Evolutionary conservation across 495 filamentous ascomycete genomes (phyloP).

Genomic region (Chlorociboria aeruginascens): DNA sequence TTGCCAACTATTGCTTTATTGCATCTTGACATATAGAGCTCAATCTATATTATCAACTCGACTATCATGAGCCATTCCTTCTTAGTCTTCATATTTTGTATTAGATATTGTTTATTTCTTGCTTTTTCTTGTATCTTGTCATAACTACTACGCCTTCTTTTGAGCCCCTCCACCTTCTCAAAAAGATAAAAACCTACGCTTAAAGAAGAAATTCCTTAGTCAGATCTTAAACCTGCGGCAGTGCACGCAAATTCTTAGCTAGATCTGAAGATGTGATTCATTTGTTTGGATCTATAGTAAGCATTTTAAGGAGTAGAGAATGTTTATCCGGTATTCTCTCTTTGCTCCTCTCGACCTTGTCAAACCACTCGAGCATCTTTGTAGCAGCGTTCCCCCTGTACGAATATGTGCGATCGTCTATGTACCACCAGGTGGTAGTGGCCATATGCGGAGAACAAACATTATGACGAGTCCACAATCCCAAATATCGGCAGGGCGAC

Average conservation of each 20-base stretch:
- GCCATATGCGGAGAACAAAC: not conserved
- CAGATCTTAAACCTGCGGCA: too few species aligned
- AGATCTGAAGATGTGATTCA: slow-evolving; percentile 1
- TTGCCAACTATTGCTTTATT: too few species aligned
- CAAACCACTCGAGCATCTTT: slow-evolving; percentile 1
- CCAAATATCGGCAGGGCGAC: slow-evolving; percentile 3
- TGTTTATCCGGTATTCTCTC: not conserved
- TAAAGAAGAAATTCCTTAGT: too few species aligned
- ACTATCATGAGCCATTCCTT: too few species aligned
- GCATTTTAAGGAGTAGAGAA: not conserved
- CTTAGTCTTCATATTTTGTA: too few species aligned
- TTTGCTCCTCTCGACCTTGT: not conserved
- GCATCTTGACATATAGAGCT: too few species aligned
- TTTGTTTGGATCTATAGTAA: not conserved
- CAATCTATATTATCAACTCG: too few species aligned
- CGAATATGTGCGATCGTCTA: slow-evolving; percentile 2
- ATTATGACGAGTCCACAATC: slow-evolving; percentile 3
- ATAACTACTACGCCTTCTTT: too few species aligned
- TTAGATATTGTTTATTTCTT: too few species aligned
- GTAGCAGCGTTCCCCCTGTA: not conserved
- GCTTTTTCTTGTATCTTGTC: too few species aligned
- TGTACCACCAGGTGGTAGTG: slow-evolving; percentile 1
- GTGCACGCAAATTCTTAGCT: not conserved
- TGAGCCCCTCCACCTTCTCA: too few species aligned
- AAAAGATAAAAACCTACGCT: too few species aligned